Conservation (phyloP, 805 yeast genomes). For the Candida golubevii region DNA sequence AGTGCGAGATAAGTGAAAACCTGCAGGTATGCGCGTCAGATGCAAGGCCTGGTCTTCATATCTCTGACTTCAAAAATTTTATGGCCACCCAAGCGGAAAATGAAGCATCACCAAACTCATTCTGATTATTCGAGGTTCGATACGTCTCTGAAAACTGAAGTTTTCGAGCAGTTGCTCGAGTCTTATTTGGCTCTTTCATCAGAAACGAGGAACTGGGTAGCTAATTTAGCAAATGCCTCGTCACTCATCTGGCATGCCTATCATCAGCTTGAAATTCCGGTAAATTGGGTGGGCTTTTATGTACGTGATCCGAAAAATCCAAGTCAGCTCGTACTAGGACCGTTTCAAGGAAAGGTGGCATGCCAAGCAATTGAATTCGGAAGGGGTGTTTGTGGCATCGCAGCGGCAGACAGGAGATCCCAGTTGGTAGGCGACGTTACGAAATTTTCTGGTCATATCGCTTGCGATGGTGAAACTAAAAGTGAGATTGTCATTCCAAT, state of each 20-base stretch:
- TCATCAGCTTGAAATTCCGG: slow-evolving; percentile 49
- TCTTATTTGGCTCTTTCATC: slow-evolving; percentile 62
- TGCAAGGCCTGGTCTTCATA: slow-evolving; percentile 3
- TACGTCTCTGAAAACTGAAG: slow-evolving; percentile 43
- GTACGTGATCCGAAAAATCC: slow-evolving; percentile 39
- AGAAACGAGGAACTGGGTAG: slow-evolving; percentile 78
- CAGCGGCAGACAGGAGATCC: slow-evolving; percentile 55
- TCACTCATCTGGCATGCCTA: slow-evolving; percentile 88
- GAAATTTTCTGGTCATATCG: slow-evolving; percentile 86
- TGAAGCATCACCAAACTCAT: slow-evolving; percentile 37
- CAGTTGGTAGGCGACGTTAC: slow-evolving; percentile 79
- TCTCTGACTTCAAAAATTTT: slow-evolving; percentile 2
- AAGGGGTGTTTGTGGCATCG: slow-evolving; percentile 88
- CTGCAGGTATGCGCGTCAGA: slow-evolving; percentile 12
- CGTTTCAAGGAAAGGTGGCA: slow-evolving; percentile 96
- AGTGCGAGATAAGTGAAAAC: slow-evolving; percentile 12
- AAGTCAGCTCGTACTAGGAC: slow-evolving; percentile 67
- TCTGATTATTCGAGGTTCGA: slow-evolving; percentile 68
- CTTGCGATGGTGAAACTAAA: slow-evolving; percentile 92
- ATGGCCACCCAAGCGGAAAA: neutral
- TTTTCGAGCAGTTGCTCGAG: slow-evolving; percentile 52
- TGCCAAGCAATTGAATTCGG: slow-evolving; percentile 81
- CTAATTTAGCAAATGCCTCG: slow-evolving; percentile 82
- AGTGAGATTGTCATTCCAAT: slow-evolving; percentile 94
- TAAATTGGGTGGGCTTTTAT: slow-evolving; percentile 96